Base-by-base conservation (phyloP, 768 basidiomycete genomes). In the Leccinum arenicola region DNA sequence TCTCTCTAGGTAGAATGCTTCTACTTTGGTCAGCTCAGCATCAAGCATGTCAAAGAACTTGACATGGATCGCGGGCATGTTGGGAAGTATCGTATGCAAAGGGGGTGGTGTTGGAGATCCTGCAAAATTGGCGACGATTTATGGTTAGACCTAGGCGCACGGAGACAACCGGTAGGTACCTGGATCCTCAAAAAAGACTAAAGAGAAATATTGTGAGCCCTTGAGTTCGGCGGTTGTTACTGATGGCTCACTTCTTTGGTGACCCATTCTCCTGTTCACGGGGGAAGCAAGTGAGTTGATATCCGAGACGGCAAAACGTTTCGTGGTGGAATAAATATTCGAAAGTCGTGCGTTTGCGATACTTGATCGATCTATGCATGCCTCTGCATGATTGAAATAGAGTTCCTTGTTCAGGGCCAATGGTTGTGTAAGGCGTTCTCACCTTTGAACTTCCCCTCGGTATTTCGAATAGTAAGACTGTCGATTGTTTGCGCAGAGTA, bases 31-130 rank as follows among this genome's bases (percentile, higher is more conserved):
- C 3, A 98, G 77, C 69, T 99, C 88, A 1, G 69, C 69, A 64
- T 97, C 91, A 7, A 98, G 78, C 23, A 84, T 77, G 3, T 83
- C 79, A 60, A 98, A 91, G 76, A 97, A 98, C 6, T 77, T 77
- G 31, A 74, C 68, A 67, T 95, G 89, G 23, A 80, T 74, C 0
- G 84, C 78, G 12, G 85, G 79, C 19, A 95, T 76, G 10, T 79
- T 71, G 5, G 80, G 77, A 17, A 89, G 69, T 25, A 91, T 72
- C 21, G 80, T 75, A 23, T 72, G 74, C 15, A 86, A 61, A 3
- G 82, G 73, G 2, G 79, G 69, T 3, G 56, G 52, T 29, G 71
- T 64, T 3, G 23, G 50, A n/a, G 52, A 15, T 54, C 57, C 65
- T 73, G 56, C 31, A 4, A 57, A 40, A 49, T 6, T 25, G 36